phyloP scores from a whole-genome alignment of 805 yeast genomes.

The Metschnikowia noctiluminum region DNA sequence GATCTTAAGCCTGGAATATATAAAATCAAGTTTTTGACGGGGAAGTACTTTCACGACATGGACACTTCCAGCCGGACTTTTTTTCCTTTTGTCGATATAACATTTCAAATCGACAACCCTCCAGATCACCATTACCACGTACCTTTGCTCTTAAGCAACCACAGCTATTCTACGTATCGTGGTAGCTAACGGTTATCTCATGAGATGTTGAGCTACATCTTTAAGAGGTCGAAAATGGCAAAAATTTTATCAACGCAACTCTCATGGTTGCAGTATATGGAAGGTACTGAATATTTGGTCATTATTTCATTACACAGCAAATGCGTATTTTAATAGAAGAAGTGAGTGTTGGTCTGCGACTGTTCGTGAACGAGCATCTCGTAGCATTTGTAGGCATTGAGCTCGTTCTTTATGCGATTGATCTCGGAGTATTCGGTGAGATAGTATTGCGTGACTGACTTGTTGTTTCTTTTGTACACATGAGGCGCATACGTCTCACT shows the following conservation, averaged over 20 bases:
- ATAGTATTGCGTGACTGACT: conserved; percentile 48
- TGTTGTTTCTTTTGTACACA: conserved; percentile 53
- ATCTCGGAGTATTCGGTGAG: conserved; percentile 49
- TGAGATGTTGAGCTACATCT: no score
- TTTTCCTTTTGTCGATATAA: conserved; percentile 85
- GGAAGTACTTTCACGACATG: conserved; percentile 51
- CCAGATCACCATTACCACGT: conserved; percentile 85
- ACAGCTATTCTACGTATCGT: conserved; percentile 86
- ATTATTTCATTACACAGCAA: neutral
- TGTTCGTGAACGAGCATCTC: conserved; percentile 69
- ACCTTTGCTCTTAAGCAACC: conserved; percentile 79
- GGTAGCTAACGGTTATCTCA: conserved; percentile 54
- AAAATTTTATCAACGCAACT: no score
- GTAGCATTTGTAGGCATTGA: conserved; percentile 58
- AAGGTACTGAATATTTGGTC: no score
- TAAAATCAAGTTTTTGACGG: conserved; percentile 74
- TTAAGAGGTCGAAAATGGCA: no score
- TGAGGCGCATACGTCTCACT: conserved; percentile 52
- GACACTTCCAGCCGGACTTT: conserved; percentile 47
- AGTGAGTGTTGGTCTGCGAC: conserved; percentile 62
- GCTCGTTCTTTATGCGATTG: conserved; percentile 56
- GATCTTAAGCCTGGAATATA: conserved; percentile 59
- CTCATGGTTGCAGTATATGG: neutral
- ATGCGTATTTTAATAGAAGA: conserved; percentile 40
- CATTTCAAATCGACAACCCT: conserved; percentile 61